Evolutionary conservation across 176 grass and related monocot species (phyloP), one percentile per base, ranked within the genome.

Genomic region (Triticum urartu): DNA sequence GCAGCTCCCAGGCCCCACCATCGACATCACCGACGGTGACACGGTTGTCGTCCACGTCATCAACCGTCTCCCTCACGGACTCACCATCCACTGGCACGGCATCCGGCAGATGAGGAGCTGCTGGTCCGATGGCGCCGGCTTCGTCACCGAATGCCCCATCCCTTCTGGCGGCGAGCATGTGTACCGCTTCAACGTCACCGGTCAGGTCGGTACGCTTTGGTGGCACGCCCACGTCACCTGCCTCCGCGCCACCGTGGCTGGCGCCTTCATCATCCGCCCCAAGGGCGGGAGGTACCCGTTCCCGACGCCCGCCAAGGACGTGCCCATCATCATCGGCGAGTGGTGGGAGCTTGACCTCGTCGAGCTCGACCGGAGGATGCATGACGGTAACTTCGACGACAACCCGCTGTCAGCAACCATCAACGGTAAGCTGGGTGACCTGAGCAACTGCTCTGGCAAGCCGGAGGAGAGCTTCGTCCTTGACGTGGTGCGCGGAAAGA

Each of bases 351-450:
- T 71, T 5, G 75, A 76, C 56, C 73, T 67, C 11, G 0, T 78
- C 6, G 65, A 83, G 65, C 66, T 90, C 0, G 75, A 83, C 47
- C 3, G 54, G 6, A 24, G 59, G 5, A 87, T 66, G 76, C 9
- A 5, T 9, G 75, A 72, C 0, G 74, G 84, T 5, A 83, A 76
- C 79, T 87, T 87, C 61, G 86, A 82, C 17, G 86, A 87, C 71
- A 83, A 88, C 72, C 84, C 90, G 7, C 6, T 82, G 2, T 86
- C 83, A 0, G 79, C 79, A 5, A 92, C 90, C 6, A 92, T 92
- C 67, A 92, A 92, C 4, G 91, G 91, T 0, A 89, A 89, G 76
- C 84, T 89, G 4, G 91, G 91, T 0, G 83, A 92, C 43, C 87
- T 87, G 0, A 77, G 54, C 77, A 86, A 86, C 59, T 92, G 91